Conservation (phyloP, 495 filamentous ascomycete genomes). For the Penicillium manginii region DNA sequence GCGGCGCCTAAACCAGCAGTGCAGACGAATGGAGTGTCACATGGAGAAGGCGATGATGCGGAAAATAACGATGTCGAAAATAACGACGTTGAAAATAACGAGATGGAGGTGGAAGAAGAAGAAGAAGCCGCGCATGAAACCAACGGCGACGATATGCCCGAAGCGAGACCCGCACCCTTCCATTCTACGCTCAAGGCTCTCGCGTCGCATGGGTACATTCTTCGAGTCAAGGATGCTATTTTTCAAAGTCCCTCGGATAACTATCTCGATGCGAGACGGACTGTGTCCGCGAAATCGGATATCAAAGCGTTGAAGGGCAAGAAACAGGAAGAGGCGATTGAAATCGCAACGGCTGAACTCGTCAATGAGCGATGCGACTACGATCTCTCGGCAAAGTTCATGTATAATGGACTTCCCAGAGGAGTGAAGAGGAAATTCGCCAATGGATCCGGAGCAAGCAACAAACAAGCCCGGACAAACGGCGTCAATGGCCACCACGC, state of each 20-base stretch:
- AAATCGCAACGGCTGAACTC: constrained; percentile 36
- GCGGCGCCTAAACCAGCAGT: constrained; percentile 23
- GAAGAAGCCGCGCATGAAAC: constrained; percentile 14
- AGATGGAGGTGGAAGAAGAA: constrained; percentile 24
- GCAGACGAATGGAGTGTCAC: constrained; percentile 34
- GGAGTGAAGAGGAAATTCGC: constrained; percentile 39
- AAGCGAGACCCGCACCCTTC: constrained; percentile 35
- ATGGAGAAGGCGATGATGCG: constrained; percentile 25
- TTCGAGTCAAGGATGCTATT: constrained; percentile 49
- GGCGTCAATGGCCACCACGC: constrained; percentile 30
- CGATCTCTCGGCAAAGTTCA: constrained; percentile 38
- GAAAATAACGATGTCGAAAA: background rate
- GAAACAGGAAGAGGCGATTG: constrained; percentile 59
- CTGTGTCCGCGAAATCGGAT: constrained; percentile 38
- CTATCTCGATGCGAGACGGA: constrained; percentile 48
- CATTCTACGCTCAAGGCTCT: constrained; percentile 50
- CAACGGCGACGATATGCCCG: constrained; percentile 27
- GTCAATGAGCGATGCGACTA: constrained; percentile 38
- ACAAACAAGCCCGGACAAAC: constrained; percentile 18
- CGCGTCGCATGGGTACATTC: constrained; percentile 53
- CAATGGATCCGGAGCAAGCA: constrained; percentile 19
- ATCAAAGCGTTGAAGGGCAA: constrained; percentile 57
- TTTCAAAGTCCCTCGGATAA: constrained; percentile 59
- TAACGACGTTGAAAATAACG: constrained; percentile 26
- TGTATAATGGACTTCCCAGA: constrained; percentile 43